Evolutionary conservation across 371 early-diverging fungal species (phyloP).

Genomic region (Rhizopus delemar): DNA sequence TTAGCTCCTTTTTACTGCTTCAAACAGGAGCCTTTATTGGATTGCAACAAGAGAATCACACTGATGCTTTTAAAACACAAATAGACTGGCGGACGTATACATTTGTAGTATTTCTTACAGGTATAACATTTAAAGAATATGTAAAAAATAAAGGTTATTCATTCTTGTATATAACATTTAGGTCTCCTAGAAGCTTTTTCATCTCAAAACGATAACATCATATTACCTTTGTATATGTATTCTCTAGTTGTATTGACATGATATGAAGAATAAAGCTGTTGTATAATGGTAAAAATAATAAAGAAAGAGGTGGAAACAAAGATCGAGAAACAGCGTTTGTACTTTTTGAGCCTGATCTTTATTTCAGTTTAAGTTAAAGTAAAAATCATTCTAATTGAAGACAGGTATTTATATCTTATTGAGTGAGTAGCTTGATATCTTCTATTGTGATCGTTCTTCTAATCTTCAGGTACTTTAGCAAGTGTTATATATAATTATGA

Average conservation of each 20-base stretch:
- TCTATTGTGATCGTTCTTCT: too few relatives aligned
- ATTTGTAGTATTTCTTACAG: slow-evolving; percentile 33
- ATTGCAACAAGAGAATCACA: slow-evolving; percentile 21
- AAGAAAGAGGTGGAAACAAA: too few relatives aligned
- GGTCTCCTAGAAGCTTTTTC: slow-evolving; percentile 65
- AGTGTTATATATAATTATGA: too few relatives aligned
- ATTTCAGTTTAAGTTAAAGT: too few relatives aligned
- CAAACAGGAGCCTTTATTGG: slow-evolving; percentile 30
- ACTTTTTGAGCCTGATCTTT: too few relatives aligned
- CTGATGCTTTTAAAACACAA: slow-evolving; percentile 25
- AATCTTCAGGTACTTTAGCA: too few relatives aligned
- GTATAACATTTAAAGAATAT: slow-evolving; percentile 19
- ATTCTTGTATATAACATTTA: slow-evolving; percentile 11
- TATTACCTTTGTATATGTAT: slow-evolving; percentile 72
- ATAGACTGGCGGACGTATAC: slow-evolving; percentile 21
- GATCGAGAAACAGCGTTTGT: too few relatives aligned
- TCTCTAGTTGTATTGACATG: slow-evolving; percentile 36
- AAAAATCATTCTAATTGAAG: too few relatives aligned
- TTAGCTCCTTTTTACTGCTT: slow-evolving; percentile 45
- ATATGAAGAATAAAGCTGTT: background rate
- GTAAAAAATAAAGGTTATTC: background rate
- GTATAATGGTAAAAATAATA: too few relatives aligned
- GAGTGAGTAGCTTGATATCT: too few relatives aligned
- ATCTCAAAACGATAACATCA: slow-evolving; percentile 77
- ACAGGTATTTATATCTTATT: too few relatives aligned